These are phyloP conservation scores for Aureobasidium uvarum DNA, from an alignment of 2,329 filamentous ascomycete species.

Conservation along the genomic window DNA sequence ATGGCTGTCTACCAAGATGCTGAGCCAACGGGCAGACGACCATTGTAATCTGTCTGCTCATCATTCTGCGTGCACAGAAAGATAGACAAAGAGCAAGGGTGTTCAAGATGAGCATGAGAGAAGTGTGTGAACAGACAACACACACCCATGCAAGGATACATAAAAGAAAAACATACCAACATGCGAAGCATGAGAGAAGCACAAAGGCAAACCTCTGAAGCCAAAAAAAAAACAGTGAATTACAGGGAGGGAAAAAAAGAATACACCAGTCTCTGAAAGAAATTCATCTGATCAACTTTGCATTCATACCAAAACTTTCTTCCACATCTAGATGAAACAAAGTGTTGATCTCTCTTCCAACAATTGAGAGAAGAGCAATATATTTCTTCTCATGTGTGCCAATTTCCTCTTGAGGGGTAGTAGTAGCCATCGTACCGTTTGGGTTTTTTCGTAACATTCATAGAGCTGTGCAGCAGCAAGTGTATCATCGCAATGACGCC, in stretches of 20 bases:
- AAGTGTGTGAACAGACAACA: no score
- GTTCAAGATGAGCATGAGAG: no score
- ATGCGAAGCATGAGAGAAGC: background rate
- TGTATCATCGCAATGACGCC: background rate
- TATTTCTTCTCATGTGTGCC: background rate
- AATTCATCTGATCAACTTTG: background rate
- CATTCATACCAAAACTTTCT: constrained; percentile 1
- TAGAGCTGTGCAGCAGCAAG: background rate
- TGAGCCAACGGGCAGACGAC: no score
- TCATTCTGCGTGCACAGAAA: no score
- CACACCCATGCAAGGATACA: background rate
- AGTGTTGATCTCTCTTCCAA: background rate
- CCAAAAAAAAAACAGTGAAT: no score
- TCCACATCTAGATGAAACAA: background rate
- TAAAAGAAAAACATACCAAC: background rate
- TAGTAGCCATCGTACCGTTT: constrained; percentile 1
- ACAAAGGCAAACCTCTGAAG: no score
- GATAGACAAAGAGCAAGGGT: no score
- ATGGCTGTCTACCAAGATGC: no score
- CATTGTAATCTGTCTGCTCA: no score
- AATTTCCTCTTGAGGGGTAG: background rate
- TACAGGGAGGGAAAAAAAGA: no score
- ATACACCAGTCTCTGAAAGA: background rate
- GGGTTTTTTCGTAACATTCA: constrained; percentile 23
- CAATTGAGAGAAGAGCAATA: background rate